These are phyloP conservation scores for Penicillium fuscoglaucum DNA, from an alignment of 2,329 filamentous ascomycete genomes.

Conservation along the genomic window DNA sequence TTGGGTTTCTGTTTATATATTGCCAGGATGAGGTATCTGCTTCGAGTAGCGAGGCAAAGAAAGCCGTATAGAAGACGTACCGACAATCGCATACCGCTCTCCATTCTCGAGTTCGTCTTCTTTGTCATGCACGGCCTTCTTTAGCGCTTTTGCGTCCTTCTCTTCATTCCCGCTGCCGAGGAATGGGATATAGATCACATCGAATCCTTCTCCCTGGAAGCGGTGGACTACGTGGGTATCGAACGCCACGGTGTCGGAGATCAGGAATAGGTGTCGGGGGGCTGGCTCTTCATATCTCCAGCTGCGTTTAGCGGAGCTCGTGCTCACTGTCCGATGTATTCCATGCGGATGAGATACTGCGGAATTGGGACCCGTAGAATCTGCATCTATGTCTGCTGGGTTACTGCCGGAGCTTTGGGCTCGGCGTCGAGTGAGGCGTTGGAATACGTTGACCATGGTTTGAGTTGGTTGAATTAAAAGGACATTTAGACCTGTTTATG, in stretches of 20 bases:
- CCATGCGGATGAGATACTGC: constrained; percentile 3
- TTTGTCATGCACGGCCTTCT: constrained; percentile 50
- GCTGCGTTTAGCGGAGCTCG: constrained; percentile 17
- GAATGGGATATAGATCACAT: constrained; percentile 56
- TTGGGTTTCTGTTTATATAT: not conserved
- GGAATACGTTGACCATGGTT: constrained; percentile 26
- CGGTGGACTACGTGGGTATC: constrained; percentile 53
- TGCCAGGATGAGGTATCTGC: not conserved
- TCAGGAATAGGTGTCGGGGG: constrained; percentile 31
- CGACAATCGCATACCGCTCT: constrained; percentile 61
- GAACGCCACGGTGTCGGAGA: constrained; percentile 44
- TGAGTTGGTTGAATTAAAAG: not conserved
- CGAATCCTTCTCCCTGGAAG: constrained; percentile 60
- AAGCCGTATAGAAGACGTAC: constrained; percentile 38
- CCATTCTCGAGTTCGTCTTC: constrained; percentile 55
- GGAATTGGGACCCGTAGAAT: constrained; percentile 3
- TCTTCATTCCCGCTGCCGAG: constrained; percentile 32
- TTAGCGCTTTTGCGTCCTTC: constrained; percentile 52
- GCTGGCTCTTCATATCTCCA: constrained; percentile 17
- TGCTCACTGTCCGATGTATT: constrained; percentile 16
- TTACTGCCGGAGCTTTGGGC: constrained; percentile 14
- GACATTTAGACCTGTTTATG: not conserved
- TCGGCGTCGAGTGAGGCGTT: constrained; percentile 19
- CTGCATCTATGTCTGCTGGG: not conserved
- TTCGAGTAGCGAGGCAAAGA: not conserved